phyloP scores from a whole-genome alignment of 805 yeast genomes.

The Komagataella kurtzmanii region DNA sequence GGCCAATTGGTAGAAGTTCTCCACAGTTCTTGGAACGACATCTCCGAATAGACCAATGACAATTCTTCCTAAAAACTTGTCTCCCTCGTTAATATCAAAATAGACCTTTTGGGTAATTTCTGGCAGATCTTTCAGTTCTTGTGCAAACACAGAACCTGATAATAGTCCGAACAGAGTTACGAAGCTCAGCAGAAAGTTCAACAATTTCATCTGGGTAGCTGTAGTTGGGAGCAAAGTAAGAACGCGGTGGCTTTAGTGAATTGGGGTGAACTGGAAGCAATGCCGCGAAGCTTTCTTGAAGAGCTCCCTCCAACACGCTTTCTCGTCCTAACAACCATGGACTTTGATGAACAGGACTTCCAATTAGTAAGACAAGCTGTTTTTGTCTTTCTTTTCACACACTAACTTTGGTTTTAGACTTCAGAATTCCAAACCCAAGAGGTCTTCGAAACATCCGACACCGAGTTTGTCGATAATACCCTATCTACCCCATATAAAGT shows the following conservation, averaged over 20 bases:
- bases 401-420: background rate
- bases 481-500: background rate
- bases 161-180: background rate
- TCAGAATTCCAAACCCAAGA: background rate
- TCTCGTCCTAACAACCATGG: background rate
- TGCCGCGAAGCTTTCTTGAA: background rate
- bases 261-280: background rate
- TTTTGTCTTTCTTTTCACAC: background rate
- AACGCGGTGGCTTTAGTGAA: background rate
- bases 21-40: slow-evolving; percentile 78
- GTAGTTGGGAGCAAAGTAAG: background rate
- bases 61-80: slow-evolving; percentile 62
- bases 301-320: background rate
- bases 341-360: background rate
- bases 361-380: background rate
- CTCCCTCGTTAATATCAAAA: slow-evolving; percentile 80
- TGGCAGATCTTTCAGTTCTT: slow-evolving; percentile 25
- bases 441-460: background rate
- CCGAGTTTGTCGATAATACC: background rate
- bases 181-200: background rate
- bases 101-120: slow-evolving; percentile 66
- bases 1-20: slow-evolving; percentile 74
- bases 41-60: slow-evolving; percentile 81
- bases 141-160: slow-evolving; percentile 1
- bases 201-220: background rate